phyloP scores from a whole-genome alignment of 495 filamentous ascomycete genomes.

The Podospora bellae-mahoneyi region DNA sequence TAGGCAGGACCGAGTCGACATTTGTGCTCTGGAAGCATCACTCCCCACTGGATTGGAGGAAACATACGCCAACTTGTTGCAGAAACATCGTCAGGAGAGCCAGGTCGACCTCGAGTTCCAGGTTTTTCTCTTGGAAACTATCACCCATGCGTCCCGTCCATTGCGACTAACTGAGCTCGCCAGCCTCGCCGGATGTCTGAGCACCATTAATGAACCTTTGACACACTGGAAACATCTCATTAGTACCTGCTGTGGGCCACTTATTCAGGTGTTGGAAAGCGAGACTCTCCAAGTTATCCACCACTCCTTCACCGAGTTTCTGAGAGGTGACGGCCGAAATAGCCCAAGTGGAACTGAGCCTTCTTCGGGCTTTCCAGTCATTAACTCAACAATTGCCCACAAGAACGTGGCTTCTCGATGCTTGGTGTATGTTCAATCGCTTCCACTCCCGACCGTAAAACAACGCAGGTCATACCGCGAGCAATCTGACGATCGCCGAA shows the following conservation, averaged over 20 bases:
- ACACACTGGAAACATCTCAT: conserved; percentile 13
- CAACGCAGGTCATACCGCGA: no score
- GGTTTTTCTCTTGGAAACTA: conserved; percentile 36
- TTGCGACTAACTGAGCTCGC: conserved; percentile 49
- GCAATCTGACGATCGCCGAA: conserved; percentile 7
- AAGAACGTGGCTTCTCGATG: conserved; percentile 19
- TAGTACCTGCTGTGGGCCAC: conserved; percentile 38
- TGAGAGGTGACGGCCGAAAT: conserved; percentile 28
- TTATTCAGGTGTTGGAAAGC: conserved; percentile 46
- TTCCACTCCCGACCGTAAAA: background rate
- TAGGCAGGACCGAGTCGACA: conserved; percentile 13
- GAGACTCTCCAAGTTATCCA: conserved; percentile 49
- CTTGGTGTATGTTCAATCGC: conserved; percentile 12
- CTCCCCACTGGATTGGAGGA: conserved; percentile 38
- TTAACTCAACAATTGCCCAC: conserved; percentile 21
- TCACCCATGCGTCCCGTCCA: conserved; percentile 47
- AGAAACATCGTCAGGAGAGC: conserved; percentile 37
- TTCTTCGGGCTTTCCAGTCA: conserved; percentile 25
- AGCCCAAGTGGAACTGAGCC: background rate
- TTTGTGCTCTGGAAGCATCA: conserved; percentile 16
- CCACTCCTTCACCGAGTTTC: conserved; percentile 53
- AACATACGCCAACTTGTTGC: conserved; percentile 43
- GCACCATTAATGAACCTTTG: background rate
- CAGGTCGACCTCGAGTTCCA: conserved; percentile 37
- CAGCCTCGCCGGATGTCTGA: conserved; percentile 28